Percentiles rank a stretch among this genome's conserved stretches.
Evolutionary conservation across 371 early-diverging fungal species (phyloP).

Genomic region (Saksenaea vasiformis): DNA sequence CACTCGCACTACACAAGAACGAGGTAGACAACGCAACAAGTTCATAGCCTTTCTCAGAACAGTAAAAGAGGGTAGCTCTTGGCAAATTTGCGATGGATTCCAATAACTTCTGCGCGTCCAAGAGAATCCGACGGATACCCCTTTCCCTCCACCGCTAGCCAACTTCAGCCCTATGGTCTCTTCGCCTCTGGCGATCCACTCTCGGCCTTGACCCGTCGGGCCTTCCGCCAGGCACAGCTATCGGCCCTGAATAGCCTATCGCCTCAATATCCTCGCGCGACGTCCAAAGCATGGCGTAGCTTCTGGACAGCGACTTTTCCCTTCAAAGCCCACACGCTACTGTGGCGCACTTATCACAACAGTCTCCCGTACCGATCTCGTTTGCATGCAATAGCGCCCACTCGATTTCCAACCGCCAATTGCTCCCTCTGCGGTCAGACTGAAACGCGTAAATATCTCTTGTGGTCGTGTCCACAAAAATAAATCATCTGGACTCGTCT

Average conservation of each 20-base stretch:
- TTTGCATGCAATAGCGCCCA: neutral
- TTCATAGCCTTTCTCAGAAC: neutral
- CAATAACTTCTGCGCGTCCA: neutral
- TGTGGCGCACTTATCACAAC: neutral
- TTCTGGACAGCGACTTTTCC: neutral
- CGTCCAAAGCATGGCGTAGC: neutral
- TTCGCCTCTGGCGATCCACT: neutral
- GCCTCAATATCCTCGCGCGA: neutral
- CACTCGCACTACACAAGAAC: neutral
- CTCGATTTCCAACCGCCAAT: neutral
- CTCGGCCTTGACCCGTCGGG: neutral
- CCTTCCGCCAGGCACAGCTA: neutral
- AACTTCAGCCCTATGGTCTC: neutral
- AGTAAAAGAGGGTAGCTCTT: neutral
- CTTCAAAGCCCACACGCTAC: neutral
- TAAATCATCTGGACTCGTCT: neutral
- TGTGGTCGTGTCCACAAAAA: neutral
- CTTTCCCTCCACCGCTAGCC: no score
- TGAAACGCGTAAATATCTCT: neutral
- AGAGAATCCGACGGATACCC: no score
- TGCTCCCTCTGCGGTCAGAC: neutral
- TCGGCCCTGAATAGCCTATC: neutral
- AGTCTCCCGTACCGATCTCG: neutral
- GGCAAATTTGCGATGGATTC: neutral
- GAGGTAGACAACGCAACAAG: neutral